phyloP scores from a whole-genome alignment of 208 protist genomes.

The Leishmania braziliensis region DNA sequence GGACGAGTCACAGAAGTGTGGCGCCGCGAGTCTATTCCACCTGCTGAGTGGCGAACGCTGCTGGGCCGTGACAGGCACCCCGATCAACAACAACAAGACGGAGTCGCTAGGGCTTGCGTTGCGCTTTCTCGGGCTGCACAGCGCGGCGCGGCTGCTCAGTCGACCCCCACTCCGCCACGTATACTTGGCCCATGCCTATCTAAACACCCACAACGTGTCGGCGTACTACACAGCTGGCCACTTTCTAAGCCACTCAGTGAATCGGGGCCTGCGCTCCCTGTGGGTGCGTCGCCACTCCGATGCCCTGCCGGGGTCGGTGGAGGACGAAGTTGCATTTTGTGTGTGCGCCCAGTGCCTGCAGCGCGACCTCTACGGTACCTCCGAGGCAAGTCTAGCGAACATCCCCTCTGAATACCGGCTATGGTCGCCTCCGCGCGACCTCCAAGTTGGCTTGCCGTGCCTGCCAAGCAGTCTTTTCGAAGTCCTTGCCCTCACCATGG shows the following conservation, averaged over 20 bases:
- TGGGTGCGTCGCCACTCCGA: background rate
- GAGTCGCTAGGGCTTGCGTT: conserved; percentile 32
- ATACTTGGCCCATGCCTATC: background rate
- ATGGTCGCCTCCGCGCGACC: background rate
- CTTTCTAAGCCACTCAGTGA: background rate
- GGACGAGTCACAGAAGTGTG: conserved; percentile 64
- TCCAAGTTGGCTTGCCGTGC: conserved; percentile 1
- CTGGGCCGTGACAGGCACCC: conserved; percentile 66
- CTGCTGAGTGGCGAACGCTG: conserved; percentile 37
- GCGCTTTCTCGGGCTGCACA: conserved; percentile 30
- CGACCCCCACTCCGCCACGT: background rate
- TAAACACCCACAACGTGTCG: background rate
- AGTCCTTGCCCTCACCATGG: conserved; percentile 34
- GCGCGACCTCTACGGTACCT: conserved; percentile 4
- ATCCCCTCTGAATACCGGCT: background rate
- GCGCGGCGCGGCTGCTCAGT: conserved; percentile 11
- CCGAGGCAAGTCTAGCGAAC: background rate
- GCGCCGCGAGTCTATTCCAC: conserved; percentile 29
- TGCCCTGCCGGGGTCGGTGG: background rate
- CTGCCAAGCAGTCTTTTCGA: conserved; percentile 22
- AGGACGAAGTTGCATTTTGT: background rate
- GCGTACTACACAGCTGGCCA: background rate
- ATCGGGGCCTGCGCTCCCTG: background rate
- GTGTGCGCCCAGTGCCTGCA: conserved; percentile 19
- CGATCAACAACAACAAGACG: conserved; percentile 56